phyloP scores from a whole-genome alignment of 108 stramenopile genomes.

The Heterococcus sp. region DNA sequence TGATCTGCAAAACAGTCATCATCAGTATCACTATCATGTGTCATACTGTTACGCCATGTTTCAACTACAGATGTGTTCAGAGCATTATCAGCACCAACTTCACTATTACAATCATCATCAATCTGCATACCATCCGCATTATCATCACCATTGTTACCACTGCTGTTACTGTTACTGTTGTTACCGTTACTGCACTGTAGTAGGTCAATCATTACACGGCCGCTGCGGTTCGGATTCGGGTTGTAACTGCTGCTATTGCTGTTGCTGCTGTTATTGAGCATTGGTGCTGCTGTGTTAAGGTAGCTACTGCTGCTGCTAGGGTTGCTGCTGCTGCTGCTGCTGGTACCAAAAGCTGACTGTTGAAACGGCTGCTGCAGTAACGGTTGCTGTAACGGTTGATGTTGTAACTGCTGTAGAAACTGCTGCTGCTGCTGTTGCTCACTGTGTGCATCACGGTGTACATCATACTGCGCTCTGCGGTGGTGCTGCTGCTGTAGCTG shows the following conservation, averaged over 20 bases:
- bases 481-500: neutral
- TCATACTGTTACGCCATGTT: no score
- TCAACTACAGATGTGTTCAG: no score
- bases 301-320: neutral
- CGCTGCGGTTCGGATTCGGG: neutral
- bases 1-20: no score
- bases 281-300: neutral
- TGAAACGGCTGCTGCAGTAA: neutral
- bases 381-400: neutral
- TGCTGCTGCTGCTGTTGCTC: neutral
- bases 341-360: no score
- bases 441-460: neutral
- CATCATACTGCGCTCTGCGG: neutral
- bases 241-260: constrained; percentile 1
- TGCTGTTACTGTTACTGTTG: constrained; percentile 3
- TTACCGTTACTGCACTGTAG: constrained; percentile 5
- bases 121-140: no score
- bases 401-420: no score
- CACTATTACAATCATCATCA: no score
- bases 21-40: no score
- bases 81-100: no score
- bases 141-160: neutral
- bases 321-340: neutral
- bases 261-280: neutral
- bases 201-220: neutral